Percentiles rank a stretch among this genome's conserved stretches.
phyloP scores from a whole-genome alignment of 345 rosid genomes.

The Rhodomyrtus tomentosa region DNA sequence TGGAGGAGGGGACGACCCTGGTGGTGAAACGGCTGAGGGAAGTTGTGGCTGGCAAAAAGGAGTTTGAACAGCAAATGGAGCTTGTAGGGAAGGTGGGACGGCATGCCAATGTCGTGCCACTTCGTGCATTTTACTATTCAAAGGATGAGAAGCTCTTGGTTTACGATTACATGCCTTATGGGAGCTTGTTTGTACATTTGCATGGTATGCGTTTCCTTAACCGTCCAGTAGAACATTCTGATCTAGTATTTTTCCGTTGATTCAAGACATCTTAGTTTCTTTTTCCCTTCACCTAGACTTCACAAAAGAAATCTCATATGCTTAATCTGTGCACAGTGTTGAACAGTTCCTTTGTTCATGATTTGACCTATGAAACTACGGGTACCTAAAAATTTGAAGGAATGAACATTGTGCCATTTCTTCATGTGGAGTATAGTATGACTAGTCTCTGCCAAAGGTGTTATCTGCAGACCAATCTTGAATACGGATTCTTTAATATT shows the following conservation, averaged over 20 bases:
- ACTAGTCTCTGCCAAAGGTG: neutral
- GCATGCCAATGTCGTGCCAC: conserved; percentile 48
- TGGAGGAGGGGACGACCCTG: conserved; percentile 67
- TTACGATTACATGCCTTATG: conserved; percentile 42
- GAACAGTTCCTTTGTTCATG: neutral
- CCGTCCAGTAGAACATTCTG: neutral
- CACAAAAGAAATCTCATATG: neutral
- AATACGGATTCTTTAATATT: neutral
- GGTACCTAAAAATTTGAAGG: neutral
- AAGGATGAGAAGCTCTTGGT: conserved; percentile 62
- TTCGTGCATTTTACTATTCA: conserved; percentile 44
- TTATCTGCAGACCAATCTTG: neutral
- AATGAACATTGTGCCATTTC: neutral
- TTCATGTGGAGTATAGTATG: neutral
- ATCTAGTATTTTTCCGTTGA: neutral
- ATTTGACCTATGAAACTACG: neutral
- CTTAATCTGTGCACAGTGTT: neutral
- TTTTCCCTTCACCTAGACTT: neutral
- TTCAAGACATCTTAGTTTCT: neutral
- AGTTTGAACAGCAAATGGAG: conserved; percentile 75
- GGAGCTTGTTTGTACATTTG: conserved; percentile 57
- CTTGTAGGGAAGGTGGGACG: conserved; percentile 40
- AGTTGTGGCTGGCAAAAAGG: conserved; percentile 56
- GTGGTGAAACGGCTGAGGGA: conserved; percentile 83
- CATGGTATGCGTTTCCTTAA: conserved; percentile 27